These are phyloP conservation scores for Penicillium canariense DNA, from an alignment of 495 filamentous ascomycete genomes.

Conservation along the genomic window DNA sequence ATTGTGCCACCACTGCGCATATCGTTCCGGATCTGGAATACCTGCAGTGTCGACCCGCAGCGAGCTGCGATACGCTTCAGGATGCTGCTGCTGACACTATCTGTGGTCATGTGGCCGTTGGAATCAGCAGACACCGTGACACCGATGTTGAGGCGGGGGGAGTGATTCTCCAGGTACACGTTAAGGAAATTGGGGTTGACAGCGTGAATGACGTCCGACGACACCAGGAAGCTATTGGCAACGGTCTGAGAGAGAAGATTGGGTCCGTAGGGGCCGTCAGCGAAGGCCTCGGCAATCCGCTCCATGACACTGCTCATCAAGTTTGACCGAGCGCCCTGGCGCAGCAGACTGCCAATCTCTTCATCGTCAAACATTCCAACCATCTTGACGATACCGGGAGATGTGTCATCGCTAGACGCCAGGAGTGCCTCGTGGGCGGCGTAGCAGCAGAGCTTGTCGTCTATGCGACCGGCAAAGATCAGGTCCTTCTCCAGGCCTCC, in stretches of 20 bases:
- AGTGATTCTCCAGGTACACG: constrained; percentile 79
- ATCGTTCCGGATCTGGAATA: constrained; percentile 96
- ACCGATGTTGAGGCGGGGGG: constrained; percentile 86
- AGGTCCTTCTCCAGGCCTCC: constrained; percentile 90
- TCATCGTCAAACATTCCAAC: constrained; percentile 94
- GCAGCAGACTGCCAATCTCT: constrained; percentile 86
- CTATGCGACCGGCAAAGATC: constrained; percentile 91
- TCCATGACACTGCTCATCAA: constrained; percentile 78
- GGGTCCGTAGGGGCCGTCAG: constrained; percentile 50
- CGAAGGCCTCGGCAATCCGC: constrained; percentile 72
- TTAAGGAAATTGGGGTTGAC: constrained; percentile 89
- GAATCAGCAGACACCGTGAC: constrained; percentile 80
- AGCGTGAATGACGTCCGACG: constrained; percentile 90
- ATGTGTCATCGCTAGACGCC: constrained; percentile 53
- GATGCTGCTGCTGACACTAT: constrained; percentile 74
- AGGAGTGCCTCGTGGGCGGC: constrained; percentile 85
- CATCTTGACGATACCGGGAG: constrained; percentile 67
- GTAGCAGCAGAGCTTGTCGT: constrained; percentile 96
- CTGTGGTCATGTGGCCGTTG: constrained; percentile 92
- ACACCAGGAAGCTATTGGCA: constrained; percentile 89
- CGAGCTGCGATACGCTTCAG: constrained; percentile 72
- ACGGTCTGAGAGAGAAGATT: constrained; percentile 78
- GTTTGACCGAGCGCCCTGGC: constrained; percentile 87
- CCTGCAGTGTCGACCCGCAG: constrained; percentile 66
- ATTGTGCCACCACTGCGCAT: constrained; percentile 85